These are phyloP conservation scores for Plasmodium gonderi DNA, from an alignment of 169 alveolate genomes.

Conservation along the genomic window DNA sequence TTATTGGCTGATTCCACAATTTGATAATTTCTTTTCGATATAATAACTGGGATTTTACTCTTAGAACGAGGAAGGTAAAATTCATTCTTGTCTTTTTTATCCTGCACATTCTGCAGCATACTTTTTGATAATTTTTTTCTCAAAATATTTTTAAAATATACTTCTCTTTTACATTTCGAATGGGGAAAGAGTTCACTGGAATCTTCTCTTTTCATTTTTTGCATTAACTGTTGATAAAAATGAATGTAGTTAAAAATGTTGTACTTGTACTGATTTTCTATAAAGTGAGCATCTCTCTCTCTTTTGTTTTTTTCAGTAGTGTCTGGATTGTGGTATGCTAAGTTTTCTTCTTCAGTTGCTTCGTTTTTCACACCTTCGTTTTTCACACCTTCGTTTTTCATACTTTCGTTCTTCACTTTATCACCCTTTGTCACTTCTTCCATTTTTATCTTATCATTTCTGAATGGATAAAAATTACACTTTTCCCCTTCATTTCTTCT, in stretches of 20 bases:
- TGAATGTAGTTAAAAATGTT: constrained; percentile 16
- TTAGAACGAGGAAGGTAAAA: neutral
- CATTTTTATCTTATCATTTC: neutral
- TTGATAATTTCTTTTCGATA: neutral
- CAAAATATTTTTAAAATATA: neutral
- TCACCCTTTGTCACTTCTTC: neutral
- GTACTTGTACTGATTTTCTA: constrained; percentile 25
- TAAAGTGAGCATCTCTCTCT: neutral
- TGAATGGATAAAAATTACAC: neutral
- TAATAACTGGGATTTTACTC: neutral
- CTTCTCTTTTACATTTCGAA: neutral
- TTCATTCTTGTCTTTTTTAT: neutral
- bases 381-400: neutral
- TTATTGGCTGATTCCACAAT: neutral
- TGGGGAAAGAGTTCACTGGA: neutral
- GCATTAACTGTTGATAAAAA: constrained; percentile 24
- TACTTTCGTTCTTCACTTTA: neutral
- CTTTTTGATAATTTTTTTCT: neutral
- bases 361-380: neutral
- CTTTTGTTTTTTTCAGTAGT: neutral
- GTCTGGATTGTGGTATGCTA: neutral
- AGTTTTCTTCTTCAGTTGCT: neutral
- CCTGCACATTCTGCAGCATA: neutral
- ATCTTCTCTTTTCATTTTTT: constrained; percentile 28
- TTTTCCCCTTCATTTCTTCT: neutral